phyloP scores from a whole-genome alignment of 805 yeast species.

The Wickerhamomyces sydowiorum region DNA sequence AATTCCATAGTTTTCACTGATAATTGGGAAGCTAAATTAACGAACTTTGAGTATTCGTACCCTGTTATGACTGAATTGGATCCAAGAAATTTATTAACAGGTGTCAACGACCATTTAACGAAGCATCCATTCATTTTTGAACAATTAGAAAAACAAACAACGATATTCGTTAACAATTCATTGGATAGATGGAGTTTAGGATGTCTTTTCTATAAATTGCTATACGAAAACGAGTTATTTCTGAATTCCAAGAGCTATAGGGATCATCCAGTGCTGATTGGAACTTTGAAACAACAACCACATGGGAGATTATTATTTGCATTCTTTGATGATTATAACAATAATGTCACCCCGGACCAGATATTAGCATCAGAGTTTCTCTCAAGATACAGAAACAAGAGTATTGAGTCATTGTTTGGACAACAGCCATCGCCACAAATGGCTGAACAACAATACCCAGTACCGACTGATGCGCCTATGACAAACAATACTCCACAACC shows the following conservation, averaged over 20 bases:
- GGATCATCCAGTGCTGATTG: background rate
- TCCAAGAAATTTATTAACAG: background rate
- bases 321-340: background rate
- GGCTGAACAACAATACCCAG: no score
- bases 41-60: slow-evolving; percentile 6
- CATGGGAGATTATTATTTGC: background rate
- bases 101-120: background rate
- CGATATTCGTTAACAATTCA: background rate
- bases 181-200: slow-evolving; percentile 10
- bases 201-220: slow-evolving; percentile 5
- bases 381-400: background rate
- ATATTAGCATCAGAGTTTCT: background rate
- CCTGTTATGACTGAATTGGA: background rate
- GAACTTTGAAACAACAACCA: background rate
- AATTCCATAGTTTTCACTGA: slow-evolving; percentile 5
- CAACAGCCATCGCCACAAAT: background rate
- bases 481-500: no score
- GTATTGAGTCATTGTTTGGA: background rate
- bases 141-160: background rate
- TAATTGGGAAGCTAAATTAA: slow-evolving; percentile 7
- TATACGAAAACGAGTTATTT: background rate
- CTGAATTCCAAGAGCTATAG: background rate
- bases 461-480: no score
- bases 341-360: background rate
- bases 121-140: slow-evolving; percentile 7